Conservation (phyloP, 2,329 filamentous ascomycete species). For the Teratosphaeria gauchensis region DNA sequence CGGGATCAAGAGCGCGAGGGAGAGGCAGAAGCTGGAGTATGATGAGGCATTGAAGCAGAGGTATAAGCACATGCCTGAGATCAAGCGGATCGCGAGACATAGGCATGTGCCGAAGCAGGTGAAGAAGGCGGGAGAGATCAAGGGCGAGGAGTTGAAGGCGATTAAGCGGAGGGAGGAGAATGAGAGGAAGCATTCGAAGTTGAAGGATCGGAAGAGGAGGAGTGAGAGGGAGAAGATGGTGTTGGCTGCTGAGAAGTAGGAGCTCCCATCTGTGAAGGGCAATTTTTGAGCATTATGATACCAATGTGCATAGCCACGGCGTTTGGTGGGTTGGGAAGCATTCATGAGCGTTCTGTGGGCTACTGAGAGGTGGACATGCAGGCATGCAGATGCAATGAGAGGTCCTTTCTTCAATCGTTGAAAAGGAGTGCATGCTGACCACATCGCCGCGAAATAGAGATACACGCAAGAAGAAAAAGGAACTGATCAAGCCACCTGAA, state of each 20-base stretch:
- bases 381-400: too few species aligned
- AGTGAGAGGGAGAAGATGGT: constrained; percentile 91
- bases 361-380: too few species aligned
- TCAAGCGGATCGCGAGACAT: constrained; percentile 80
- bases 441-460: too few species aligned
- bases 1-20: constrained; percentile 74
- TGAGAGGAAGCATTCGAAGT: constrained; percentile 80
- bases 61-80: constrained; percentile 93
- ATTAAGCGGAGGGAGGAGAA: constrained; percentile 93
- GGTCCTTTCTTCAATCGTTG: too few species aligned
- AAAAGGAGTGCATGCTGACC: too few species aligned
- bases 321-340: neutral
- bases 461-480: too few species aligned
- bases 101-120: constrained; percentile 84
- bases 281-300: neutral
- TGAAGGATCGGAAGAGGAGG: constrained; percentile 62
- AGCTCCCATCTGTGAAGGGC: neutral
- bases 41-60: constrained; percentile 73
- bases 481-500: neutral
- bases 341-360: neutral
- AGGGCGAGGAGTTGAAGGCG: constrained; percentile 74
- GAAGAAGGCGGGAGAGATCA: constrained; percentile 95
- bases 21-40: constrained; percentile 85
- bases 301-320: neutral
- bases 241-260: constrained; percentile 53